phyloP scores from a whole-genome alignment of 768 basidiomycete species.

The Lyophyllum decastes region DNA sequence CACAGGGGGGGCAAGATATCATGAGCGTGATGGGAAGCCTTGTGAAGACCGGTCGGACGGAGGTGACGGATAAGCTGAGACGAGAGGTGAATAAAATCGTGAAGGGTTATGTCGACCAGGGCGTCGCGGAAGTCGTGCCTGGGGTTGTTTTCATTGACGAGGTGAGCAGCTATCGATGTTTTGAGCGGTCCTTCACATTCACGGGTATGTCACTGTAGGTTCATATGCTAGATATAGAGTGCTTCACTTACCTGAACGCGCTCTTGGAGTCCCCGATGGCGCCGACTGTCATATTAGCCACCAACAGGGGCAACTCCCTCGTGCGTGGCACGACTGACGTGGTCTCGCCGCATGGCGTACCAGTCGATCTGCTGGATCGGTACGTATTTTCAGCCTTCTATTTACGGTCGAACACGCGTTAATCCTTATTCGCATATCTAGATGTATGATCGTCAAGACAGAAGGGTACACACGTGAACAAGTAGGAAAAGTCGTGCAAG shows the following conservation, averaged over 20 bases:
- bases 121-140: slow-evolving; percentile 96
- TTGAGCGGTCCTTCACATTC: slow-evolving; percentile 4
- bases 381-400: slow-evolving; percentile 32
- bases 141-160: slow-evolving; percentile 99
- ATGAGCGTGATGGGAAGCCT: slow-evolving; percentile 96
- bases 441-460: slow-evolving; percentile 95
- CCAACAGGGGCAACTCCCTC: slow-evolving; percentile 90
- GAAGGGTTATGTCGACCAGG: slow-evolving; percentile 96
- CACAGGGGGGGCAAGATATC: slow-evolving; percentile 68
- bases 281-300: slow-evolving; percentile 95
- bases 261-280: slow-evolving; percentile 96
- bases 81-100: slow-evolving; percentile 97
- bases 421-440: slow-evolving; percentile 27
- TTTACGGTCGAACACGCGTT: neutral
- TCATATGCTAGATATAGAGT: slow-evolving; percentile 98
- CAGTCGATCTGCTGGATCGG: slow-evolving; percentile 92
- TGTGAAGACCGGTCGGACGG: slow-evolving; percentile 91
- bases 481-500: slow-evolving; percentile 82
- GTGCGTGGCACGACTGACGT: slow-evolving; percentile 95
- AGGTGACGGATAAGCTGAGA: slow-evolving; percentile 95
- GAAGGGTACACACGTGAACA: slow-evolving; percentile 81
- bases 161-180: slow-evolving; percentile 45
- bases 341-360: slow-evolving; percentile 74
- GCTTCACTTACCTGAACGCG: slow-evolving; percentile 97
- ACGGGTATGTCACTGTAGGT: slow-evolving; percentile 53